These are phyloP conservation scores for Mucor indicus DNA, from an alignment of 371 early-diverging fungal genomes.

Conservation along the genomic window DNA sequence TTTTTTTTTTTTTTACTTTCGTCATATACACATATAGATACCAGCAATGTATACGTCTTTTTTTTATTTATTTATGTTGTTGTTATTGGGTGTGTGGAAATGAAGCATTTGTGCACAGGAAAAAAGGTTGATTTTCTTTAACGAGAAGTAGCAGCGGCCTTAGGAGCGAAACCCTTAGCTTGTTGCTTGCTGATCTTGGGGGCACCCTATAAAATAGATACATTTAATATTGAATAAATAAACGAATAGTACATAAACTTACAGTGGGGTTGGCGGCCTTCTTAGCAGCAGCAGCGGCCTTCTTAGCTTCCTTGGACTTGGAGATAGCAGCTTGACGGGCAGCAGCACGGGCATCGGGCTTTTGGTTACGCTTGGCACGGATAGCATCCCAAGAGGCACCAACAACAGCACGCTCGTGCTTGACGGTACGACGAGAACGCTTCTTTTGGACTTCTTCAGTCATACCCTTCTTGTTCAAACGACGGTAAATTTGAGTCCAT, in stretches of 20 bases:
- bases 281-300: slow-evolving; percentile 78
- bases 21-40: too few relatives aligned
- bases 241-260: too few relatives aligned
- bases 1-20: too few relatives aligned
- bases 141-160: slow-evolving; percentile 87
- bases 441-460: slow-evolving; percentile 95
- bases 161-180: slow-evolving; percentile 81
- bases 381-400: slow-evolving; percentile 95
- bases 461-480: slow-evolving; percentile 98
- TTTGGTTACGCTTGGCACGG: slow-evolving; percentile 94
- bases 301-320: slow-evolving; percentile 87
- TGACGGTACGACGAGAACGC: slow-evolving; percentile 91
- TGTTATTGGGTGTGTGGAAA: too few relatives aligned
- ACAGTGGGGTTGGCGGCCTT: slow-evolving; percentile 45
- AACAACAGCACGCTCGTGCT: slow-evolving; percentile 94
- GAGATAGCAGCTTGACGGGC: slow-evolving; percentile 85
- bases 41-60: too few relatives aligned
- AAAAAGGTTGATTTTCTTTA: too few relatives aligned
- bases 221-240: too few relatives aligned
- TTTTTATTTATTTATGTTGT: too few relatives aligned
- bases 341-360: slow-evolving; percentile 92
- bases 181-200: slow-evolving; percentile 87
- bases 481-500: slow-evolving; percentile 97
- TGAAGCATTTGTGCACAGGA: too few relatives aligned
- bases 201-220: slow-evolving; percentile 8